These are phyloP conservation scores for Neurospora terricola DNA, from an alignment of 495 filamentous ascomycete species.

Conservation along the genomic window DNA sequence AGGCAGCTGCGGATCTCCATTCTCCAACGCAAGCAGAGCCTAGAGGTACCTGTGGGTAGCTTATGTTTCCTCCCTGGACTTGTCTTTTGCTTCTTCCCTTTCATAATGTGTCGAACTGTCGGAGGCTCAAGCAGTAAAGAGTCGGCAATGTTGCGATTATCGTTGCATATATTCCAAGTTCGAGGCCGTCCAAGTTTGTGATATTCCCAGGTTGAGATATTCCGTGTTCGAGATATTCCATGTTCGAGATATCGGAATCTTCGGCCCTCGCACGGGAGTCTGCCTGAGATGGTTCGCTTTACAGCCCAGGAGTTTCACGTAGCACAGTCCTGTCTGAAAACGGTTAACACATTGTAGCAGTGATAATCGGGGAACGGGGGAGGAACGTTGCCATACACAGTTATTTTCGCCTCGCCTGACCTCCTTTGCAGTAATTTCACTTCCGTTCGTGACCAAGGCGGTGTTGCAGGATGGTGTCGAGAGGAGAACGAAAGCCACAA, in stretches of 20 bases:
- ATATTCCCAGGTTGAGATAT: too few species aligned
- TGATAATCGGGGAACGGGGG: not conserved
- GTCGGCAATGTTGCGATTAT: too few species aligned
- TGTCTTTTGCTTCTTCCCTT: too few species aligned
- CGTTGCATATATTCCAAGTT: too few species aligned
- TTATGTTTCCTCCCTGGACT: not conserved
- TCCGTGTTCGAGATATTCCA: too few species aligned
- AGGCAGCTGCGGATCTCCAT: too few species aligned
- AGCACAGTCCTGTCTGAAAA: not conserved
- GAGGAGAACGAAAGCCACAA: not conserved
- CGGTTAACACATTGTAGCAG: not conserved
- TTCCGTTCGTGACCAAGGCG: too few species aligned
- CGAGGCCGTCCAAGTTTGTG: too few species aligned
- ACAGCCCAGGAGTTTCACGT: not conserved
- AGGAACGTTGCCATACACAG: not conserved
- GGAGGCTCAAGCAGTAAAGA: too few species aligned
- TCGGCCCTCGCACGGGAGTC: not conserved
- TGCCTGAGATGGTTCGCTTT: not conserved
- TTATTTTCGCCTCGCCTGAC: not conserved
- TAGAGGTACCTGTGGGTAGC: not conserved
- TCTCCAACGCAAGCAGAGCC: too few species aligned
- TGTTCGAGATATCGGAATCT: not conserved
- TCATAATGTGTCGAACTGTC: too few species aligned
- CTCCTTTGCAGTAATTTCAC: not conserved
- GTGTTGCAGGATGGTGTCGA: not conserved